Percentiles rank a stretch among this genome's conserved stretches.
These are phyloP conservation scores for Balakata baccata DNA, from an alignment of 345 rosid species.

Conservation along the genomic window DNA sequence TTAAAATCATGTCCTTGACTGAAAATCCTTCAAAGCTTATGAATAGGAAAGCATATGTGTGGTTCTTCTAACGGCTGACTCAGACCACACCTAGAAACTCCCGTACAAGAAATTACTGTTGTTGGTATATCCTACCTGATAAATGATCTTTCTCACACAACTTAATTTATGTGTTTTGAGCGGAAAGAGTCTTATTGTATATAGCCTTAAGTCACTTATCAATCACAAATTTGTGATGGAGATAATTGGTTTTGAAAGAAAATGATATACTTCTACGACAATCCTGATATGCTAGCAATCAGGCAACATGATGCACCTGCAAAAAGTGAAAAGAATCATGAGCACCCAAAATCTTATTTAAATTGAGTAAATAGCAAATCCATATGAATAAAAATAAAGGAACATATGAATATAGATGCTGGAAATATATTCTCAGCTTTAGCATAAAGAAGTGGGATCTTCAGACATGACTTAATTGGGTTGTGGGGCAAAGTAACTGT, in stretches of 20 bases:
- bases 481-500: not conserved
- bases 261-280: not conserved
- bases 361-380: not conserved
- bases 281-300: not conserved
- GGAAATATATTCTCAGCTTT: not conserved
- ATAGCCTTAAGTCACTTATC: not conserved
- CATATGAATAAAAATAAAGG: not conserved
- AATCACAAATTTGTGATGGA: not conserved
- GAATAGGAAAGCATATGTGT: not conserved
- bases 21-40: not conserved
- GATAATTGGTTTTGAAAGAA: not conserved
- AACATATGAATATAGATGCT: not conserved
- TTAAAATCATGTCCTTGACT: not conserved
- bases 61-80: not conserved
- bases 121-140: not conserved
- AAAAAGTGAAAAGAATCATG: not conserved
- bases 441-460: not conserved
- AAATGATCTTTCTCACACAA: not conserved
- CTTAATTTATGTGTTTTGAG: not conserved
- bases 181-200: not conserved
- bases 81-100: not conserved
- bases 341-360: not conserved
- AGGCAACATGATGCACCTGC: not conserved
- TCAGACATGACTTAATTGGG: not conserved
- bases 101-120: not conserved